Percentiles rank a stretch among this genome's conserved stretches.
Conservation (phyloP, 495 filamentous ascomycete genomes). For the Talaromyces proteolyticus region DNA sequence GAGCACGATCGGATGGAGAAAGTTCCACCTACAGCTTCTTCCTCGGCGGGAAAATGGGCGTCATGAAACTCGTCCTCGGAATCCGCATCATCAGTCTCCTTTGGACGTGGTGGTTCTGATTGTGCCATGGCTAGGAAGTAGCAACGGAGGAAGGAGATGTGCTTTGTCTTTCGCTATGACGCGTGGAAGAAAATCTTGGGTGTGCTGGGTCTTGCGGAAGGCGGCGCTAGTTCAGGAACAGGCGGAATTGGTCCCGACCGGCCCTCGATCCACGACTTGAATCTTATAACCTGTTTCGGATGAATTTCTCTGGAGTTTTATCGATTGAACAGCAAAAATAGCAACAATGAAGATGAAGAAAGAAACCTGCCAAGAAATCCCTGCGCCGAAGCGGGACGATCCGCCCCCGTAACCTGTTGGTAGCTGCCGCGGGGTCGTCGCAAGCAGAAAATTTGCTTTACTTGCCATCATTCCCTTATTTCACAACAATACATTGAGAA, state of each 20-base stretch:
- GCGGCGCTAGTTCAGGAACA: neutral
- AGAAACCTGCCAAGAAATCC: neutral
- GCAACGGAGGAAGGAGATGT: neutral
- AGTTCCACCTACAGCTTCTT: conserved; percentile 59
- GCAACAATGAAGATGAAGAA: neutral
- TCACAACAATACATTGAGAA: too few relatives aligned
- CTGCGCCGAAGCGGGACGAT: neutral
- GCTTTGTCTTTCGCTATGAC: too few relatives aligned
- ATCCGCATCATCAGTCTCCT: conserved; percentile 25
- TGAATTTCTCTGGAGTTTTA: too few relatives aligned
- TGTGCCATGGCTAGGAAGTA: neutral
- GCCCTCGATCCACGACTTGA: too few relatives aligned
- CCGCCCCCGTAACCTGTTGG: neutral
- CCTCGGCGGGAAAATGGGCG: conserved; percentile 61
- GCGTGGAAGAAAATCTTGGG: too few relatives aligned
- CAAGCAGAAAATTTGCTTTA: too few relatives aligned
- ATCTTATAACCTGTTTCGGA: too few relatives aligned
- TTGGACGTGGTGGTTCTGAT: neutral
- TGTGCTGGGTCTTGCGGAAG: neutral
- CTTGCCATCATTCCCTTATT: too few relatives aligned
- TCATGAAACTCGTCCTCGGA: conserved; percentile 43
- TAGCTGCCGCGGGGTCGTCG: too few relatives aligned
- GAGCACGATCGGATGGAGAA: conserved; percentile 5
- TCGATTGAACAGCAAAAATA: too few relatives aligned
- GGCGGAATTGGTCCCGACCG: too few relatives aligned